Percentiles rank a stretch among this genome's conserved stretches.
These are phyloP conservation scores for Neopestalotiopsis sp. DNA, from an alignment of 2,329 filamentous ascomycete genomes.

Conservation along the genomic window DNA sequence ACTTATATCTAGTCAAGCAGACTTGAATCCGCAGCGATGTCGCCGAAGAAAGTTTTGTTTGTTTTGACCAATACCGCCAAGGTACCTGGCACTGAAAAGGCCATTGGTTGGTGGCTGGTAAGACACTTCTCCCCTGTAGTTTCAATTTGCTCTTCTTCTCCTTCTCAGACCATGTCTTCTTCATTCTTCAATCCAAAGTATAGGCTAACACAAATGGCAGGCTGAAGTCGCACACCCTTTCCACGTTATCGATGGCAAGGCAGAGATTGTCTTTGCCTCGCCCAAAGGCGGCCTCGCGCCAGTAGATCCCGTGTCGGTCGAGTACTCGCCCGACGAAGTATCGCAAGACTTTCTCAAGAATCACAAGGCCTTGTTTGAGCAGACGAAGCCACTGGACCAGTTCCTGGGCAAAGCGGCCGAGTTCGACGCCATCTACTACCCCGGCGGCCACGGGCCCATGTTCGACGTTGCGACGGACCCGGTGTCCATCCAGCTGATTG, in stretches of 20 bases:
- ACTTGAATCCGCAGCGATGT: neutral
- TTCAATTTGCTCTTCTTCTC: too few relatives aligned
- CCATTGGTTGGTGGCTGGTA: conserved; percentile 76
- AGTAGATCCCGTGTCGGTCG: conserved; percentile 62
- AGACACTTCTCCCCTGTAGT: conserved; percentile 20
- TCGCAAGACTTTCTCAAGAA: conserved; percentile 49
- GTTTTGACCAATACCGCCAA: conserved; percentile 68
- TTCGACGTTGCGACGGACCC: conserved; percentile 66
- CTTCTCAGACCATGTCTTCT: neutral
- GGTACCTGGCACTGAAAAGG: conserved; percentile 53
- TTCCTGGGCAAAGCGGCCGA: conserved; percentile 62
- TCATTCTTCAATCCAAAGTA: too few relatives aligned
- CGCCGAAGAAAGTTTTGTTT: conserved; percentile 64
- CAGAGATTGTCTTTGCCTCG: conserved; percentile 53
- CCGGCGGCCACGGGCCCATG: conserved; percentile 68
- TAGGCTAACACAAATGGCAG: conserved; percentile 33
- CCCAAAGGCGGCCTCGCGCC: conserved; percentile 63
- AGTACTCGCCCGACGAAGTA: conserved; percentile 59
- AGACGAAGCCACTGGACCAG: conserved; percentile 61
- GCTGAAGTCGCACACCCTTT: conserved; percentile 70
- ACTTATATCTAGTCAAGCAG: neutral
- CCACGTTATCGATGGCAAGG: conserved; percentile 55
- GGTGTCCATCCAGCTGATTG: conserved; percentile 62
- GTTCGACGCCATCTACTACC: conserved; percentile 66
- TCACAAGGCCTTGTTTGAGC: conserved; percentile 66